Evolutionary conservation across 108 stramenopile genomes (phyloP), one percentile per base, ranked within the genome.

Genomic region (Pseudonitzschia pungens): DNA sequence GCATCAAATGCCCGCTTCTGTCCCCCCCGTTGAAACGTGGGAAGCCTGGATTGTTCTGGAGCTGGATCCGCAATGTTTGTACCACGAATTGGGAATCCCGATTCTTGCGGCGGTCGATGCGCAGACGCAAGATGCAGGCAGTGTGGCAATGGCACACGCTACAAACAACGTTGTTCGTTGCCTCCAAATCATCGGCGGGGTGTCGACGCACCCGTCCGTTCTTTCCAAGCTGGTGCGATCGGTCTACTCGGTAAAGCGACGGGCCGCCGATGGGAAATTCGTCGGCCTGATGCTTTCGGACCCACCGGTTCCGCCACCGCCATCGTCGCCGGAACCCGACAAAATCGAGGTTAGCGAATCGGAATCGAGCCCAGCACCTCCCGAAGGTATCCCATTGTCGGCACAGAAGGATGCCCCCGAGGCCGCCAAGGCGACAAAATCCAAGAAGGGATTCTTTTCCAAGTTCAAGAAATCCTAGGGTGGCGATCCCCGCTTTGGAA

Each of bases 41-140:
- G 77, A 70, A 12, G 68, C 65, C n/a, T 79, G 78, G 78, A 75
- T 86, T 40, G 77, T 76, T 27, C 69, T 86, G 41, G 74, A 77
- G 55, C 43, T 86, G 36, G 58, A 74, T 65, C 62, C 51, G 15
- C 63, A 70, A 28, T 10, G 48, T 2, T 56, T 80, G 32, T 80
- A 60, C 42, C 29, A 58, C 29, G 58, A 55, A 7, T 33, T 80
- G 32, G 79, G 73, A 2, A 58, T 74, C 65, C 63, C 79, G 2
- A 70, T 74, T n/a, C 41, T 74, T 24, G 66, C 73, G 14, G 29
- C 26, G 15, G 26, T 58, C 0, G 24, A 21, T 22, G 14, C 53
- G 24, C 42, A 36, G 2, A 11, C n/a, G 20, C 14, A 44, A 10
- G 1, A 22, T 6, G 20, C 22, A 62, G 18, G 7, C 22, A 3